Conservation (phyloP, 805 yeast species). For the Candida silvatica region DNA sequence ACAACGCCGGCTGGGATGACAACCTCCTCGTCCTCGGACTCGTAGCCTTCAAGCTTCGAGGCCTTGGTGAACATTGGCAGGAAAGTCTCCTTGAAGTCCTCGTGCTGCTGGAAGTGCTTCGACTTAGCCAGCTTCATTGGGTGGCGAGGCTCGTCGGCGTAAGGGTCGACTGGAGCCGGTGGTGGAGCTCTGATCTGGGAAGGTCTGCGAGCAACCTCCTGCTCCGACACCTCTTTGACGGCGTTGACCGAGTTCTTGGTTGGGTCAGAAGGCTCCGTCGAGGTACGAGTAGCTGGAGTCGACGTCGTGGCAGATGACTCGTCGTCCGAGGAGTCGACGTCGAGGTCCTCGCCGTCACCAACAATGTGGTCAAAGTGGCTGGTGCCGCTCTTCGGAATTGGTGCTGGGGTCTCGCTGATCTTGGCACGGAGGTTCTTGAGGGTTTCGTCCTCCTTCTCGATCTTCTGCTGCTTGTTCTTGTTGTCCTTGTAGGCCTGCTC, state of each 20-base stretch:
- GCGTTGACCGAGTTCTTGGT: background rate
- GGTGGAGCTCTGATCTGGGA: slow-evolving; percentile 2
- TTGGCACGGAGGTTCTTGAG: slow-evolving; percentile 31
- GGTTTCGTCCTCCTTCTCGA: slow-evolving; percentile 30
- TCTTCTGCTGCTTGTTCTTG: slow-evolving; percentile 40
- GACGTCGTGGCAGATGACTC: slow-evolving; percentile 18
- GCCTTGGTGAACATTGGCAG: slow-evolving; percentile 25
- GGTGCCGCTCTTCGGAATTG: slow-evolving; percentile 14
- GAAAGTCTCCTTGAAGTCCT: slow-evolving; percentile 15
- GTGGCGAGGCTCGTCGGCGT: slow-evolving; percentile 4
- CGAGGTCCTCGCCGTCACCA: slow-evolving; percentile 25
- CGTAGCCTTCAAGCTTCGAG: slow-evolving; percentile 32
- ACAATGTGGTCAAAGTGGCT: slow-evolving; percentile 24
- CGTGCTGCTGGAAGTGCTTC: slow-evolving; percentile 7
- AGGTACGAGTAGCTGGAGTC: background rate
- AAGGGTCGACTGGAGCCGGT: background rate
- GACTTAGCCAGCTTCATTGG: slow-evolving; percentile 3
- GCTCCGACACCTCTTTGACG: background rate
- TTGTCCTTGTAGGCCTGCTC: slow-evolving; percentile 68
- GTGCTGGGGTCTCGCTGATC: slow-evolving; percentile 33
- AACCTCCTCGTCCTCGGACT: slow-evolving; percentile 83
- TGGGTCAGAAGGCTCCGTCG: background rate
- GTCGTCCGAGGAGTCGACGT: slow-evolving; percentile 40
- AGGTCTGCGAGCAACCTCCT: background rate
- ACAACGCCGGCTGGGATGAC: slow-evolving; percentile 83